These are phyloP conservation scores for Penicillium samsonianum DNA, from an alignment of 495 filamentous ascomycete genomes.

Conservation along the genomic window DNA sequence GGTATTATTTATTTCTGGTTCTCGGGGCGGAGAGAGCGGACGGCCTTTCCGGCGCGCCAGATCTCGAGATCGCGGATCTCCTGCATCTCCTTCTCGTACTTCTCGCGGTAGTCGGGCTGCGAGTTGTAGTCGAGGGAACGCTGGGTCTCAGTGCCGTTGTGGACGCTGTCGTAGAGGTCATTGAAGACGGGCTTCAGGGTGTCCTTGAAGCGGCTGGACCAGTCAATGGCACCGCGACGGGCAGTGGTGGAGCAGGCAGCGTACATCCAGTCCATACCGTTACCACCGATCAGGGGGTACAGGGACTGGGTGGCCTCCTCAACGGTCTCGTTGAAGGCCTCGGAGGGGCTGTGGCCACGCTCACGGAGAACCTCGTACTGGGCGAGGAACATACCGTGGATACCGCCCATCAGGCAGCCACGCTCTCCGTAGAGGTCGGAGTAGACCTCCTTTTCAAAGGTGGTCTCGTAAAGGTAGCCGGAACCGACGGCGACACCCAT, in stretches of 20 bases:
- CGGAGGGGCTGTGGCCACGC: conserved; percentile 92
- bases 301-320: conserved; percentile 98
- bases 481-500: conserved; percentile 94
- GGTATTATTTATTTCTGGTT: conserved; percentile 74
- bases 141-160: conserved; percentile 87
- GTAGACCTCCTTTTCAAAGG: conserved; percentile 99
- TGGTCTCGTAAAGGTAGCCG: conserved; percentile 99
- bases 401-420: conserved; percentile 99
- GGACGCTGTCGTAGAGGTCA: conserved; percentile 88
- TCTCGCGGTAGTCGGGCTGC: conserved; percentile 90
- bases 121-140: conserved; percentile 93
- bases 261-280: conserved; percentile 99
- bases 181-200: conserved; percentile 98
- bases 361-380: conserved; percentile 99
- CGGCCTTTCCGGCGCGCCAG: conserved; percentile 97
- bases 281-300: conserved; percentile 92
- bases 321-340: conserved; percentile 99
- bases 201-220: conserved; percentile 92
- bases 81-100: conserved; percentile 93
- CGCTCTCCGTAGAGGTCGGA: conserved; percentile 99
- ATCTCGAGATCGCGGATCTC: conserved; percentile 97
- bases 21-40: conserved; percentile 86
- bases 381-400: conserved; percentile 99
- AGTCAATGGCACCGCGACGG: conserved; percentile 97
- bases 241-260: conserved; percentile 98